phyloP scores from a whole-genome alignment of 2,329 filamentous ascomycete species.

The Knoxdaviesia proteae region DNA sequence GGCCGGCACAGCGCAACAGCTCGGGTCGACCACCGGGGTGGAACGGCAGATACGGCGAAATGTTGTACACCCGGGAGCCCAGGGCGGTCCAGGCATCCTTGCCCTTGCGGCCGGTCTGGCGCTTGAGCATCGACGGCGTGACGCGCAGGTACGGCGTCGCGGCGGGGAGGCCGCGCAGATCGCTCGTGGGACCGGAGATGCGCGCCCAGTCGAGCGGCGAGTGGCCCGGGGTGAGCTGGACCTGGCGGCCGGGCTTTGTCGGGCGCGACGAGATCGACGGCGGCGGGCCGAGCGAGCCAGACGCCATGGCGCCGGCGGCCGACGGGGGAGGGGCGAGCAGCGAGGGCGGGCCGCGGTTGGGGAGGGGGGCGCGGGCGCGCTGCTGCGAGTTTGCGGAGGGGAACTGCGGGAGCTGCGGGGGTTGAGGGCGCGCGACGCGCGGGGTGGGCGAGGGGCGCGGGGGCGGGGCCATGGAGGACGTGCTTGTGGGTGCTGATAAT shows the following conservation, averaged over 20 bases:
- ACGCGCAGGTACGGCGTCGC: slow-evolving; percentile 44
- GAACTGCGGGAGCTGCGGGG: slow-evolving; percentile 20
- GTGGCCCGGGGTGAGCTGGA: slow-evolving; percentile 72
- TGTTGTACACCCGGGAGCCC: slow-evolving; percentile 82
- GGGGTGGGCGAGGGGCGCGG: slow-evolving; percentile 10
- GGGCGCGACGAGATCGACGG: slow-evolving; percentile 31
- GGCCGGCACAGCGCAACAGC: slow-evolving; percentile 39
- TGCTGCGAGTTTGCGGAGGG: slow-evolving; percentile 31
- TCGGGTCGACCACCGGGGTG: slow-evolving; percentile 76
- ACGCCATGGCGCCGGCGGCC: slow-evolving; percentile 12
- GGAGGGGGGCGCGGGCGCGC: slow-evolving; percentile 21
- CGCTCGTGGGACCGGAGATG: slow-evolving; percentile 40
- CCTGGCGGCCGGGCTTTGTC: slow-evolving; percentile 41
- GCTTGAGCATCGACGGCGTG: slow-evolving; percentile 59
- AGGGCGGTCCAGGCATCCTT: slow-evolving; percentile 80
- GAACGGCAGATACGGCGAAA: slow-evolving; percentile 72
- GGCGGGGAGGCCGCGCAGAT: slow-evolving; percentile 42
- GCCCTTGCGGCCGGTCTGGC: slow-evolving; percentile 63
- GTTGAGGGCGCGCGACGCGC: slow-evolving; percentile 9
- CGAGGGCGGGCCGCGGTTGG: slow-evolving; percentile 17
- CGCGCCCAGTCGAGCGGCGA: slow-evolving; percentile 93
- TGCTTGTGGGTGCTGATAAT: not conserved
- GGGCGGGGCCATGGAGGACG: slow-evolving; percentile 8
- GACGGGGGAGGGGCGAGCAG: slow-evolving; percentile 16
- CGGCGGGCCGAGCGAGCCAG: slow-evolving; percentile 28